Conservation (phyloP, 495 filamentous ascomycete species). For the Emericellopsis terricola region DNA sequence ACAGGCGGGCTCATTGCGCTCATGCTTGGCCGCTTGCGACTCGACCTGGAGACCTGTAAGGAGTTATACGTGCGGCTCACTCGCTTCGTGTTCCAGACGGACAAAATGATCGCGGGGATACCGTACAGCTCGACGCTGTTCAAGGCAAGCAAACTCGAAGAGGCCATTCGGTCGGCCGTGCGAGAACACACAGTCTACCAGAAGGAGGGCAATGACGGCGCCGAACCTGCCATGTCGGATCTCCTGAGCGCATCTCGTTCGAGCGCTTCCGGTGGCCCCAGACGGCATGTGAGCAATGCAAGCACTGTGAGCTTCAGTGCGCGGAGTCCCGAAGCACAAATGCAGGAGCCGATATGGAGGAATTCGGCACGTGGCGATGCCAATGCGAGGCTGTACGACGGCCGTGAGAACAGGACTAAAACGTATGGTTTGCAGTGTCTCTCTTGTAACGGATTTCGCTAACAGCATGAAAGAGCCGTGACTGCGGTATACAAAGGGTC, state of each 20-base stretch:
- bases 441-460: constrained; percentile 7
- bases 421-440: constrained; percentile 39
- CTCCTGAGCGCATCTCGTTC: constrained; percentile 17
- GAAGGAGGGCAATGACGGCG: constrained; percentile 57
- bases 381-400: constrained; percentile 60
- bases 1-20: constrained; percentile 91
- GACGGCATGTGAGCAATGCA: constrained; percentile 37
- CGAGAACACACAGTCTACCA: constrained; percentile 68
- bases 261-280: constrained; percentile 16
- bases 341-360: background rate
- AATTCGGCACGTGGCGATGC: constrained; percentile 27
- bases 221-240: constrained; percentile 8
- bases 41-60: constrained; percentile 92
- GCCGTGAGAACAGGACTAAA: constrained; percentile 71
- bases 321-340: constrained; percentile 21
- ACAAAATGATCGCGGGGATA: constrained; percentile 91
- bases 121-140: constrained; percentile 86
- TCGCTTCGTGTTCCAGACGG: constrained; percentile 85
- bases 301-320: constrained; percentile 42
- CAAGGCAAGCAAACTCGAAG: constrained; percentile 89
- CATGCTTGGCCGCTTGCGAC: constrained; percentile 82
- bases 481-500: constrained; percentile 84
- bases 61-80: constrained; percentile 91
- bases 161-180: constrained; percentile 82
- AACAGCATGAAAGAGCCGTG: constrained; percentile 43